phyloP scores from a whole-genome alignment of 1,284 basidiomycete species.

The Rhodotorula sp. region DNA sequence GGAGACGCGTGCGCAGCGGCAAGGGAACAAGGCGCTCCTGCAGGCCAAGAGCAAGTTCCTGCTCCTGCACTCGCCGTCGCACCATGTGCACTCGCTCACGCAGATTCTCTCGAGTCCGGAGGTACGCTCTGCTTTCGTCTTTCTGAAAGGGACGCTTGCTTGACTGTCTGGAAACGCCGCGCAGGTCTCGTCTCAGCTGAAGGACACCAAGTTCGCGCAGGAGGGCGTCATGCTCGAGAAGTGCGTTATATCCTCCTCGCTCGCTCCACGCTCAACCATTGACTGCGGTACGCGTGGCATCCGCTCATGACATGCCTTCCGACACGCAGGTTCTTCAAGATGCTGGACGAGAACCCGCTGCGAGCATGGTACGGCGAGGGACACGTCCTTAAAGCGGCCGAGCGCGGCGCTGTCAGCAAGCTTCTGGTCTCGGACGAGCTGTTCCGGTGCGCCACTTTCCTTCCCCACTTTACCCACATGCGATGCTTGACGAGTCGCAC shows the following conservation, averaged over 20 bases:
- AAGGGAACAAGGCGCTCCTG: conserved; percentile 80
- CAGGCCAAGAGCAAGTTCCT: conserved; percentile 80
- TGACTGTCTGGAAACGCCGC: too few species aligned
- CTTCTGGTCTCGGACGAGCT: conserved; percentile 93
- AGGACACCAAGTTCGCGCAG: conserved; percentile 96
- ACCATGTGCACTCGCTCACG: conserved; percentile 93
- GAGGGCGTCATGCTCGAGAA: conserved; percentile 89
- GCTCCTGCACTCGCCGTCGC: conserved; percentile 86
- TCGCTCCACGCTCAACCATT: not conserved
- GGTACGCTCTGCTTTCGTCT: conserved; percentile 55
- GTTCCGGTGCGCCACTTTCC: conserved; percentile 65
- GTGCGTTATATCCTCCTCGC: conserved; percentile 54
- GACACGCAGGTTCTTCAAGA: conserved; percentile 82
- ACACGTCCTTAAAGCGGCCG: conserved; percentile 86
- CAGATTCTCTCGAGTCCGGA: conserved; percentile 94
- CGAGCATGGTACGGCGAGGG: conserved; percentile 98
- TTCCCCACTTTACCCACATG: not conserved
- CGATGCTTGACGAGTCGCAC: not conserved
- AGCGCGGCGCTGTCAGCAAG: conserved; percentile 90
- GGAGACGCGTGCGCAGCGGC: conserved; percentile 51
- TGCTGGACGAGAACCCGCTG: conserved; percentile 90
- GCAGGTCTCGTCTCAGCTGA: conserved; percentile 72
- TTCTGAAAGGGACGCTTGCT: not conserved
- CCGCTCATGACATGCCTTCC: too few species aligned
- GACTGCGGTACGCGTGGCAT: not conserved